A percentile compares a stretch with the other conserved stretches of the same genome.
Conservation (phyloP, 176 grass and related monocot species). For the Panicum miliaceum region DNA sequence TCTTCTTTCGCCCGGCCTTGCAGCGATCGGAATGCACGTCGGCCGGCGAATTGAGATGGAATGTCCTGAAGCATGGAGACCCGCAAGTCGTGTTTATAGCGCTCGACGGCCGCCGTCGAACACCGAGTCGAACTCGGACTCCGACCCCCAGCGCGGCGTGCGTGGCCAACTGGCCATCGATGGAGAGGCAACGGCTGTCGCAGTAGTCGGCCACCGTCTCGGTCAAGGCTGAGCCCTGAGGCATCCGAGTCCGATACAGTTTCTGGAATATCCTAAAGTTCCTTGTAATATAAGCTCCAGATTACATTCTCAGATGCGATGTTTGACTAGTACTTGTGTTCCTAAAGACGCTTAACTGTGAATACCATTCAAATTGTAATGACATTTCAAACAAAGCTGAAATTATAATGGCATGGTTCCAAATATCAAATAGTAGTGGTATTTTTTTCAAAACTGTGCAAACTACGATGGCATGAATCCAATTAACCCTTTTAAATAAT, state of each 20-base stretch:
- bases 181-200: background rate
- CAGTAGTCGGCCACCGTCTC: background rate
- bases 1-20: no score
- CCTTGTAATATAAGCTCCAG: no score
- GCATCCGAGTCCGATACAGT: background rate
- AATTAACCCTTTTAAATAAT: background rate
- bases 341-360: no score
- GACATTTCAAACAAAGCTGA: no score
- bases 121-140: background rate
- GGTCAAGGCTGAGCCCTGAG: background rate
- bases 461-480: no score
- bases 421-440: no score
- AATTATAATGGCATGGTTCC: no score
- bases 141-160: background rate
- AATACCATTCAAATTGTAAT: no score
- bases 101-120: background rate
- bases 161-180: background rate
- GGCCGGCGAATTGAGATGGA: background rate
- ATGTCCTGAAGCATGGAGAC: background rate
- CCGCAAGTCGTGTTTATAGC: background rate
- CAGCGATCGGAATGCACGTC: background rate
- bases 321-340: no score
- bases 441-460: no score
- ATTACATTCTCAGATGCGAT: no score
- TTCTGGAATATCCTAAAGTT: no score